phyloP scores from a whole-genome alignment of 352 stramenopile species.

The Phytophthora cryptogea region DNA sequence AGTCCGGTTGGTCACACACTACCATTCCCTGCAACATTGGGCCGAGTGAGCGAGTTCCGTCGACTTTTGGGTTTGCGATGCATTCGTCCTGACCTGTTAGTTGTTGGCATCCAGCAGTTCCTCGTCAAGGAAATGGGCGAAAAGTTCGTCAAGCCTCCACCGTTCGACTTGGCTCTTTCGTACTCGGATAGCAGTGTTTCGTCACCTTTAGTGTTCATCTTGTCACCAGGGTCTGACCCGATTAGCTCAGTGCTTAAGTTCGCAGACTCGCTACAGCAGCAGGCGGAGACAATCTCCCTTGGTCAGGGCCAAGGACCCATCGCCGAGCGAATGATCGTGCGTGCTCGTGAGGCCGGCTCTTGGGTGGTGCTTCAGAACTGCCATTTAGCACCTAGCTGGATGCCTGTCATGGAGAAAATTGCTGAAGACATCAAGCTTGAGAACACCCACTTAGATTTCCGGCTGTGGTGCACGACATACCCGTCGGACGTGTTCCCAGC shows the following conservation, averaged over 20 bases:
- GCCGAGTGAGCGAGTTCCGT: slow-evolving; percentile 68
- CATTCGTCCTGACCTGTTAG: slow-evolving; percentile 85
- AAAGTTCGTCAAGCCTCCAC: slow-evolving; percentile 90
- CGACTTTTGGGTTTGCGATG: slow-evolving; percentile 79
- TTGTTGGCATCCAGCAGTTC: slow-evolving; percentile 91
- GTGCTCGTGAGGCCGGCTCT: slow-evolving; percentile 76
- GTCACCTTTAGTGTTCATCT: slow-evolving; percentile 92
- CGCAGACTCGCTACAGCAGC: slow-evolving; percentile 71
- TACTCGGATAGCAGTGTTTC: slow-evolving; percentile 88
- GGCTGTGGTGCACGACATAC: slow-evolving; percentile 95
- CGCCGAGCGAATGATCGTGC: slow-evolving; percentile 88
- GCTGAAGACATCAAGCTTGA: slow-evolving; percentile 83
- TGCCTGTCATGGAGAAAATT: slow-evolving; percentile 94
- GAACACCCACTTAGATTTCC: slow-evolving; percentile 88
- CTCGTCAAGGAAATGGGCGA: slow-evolving; percentile 91
- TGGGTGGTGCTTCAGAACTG: slow-evolving; percentile 94
- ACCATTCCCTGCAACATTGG: slow-evolving; percentile 74
- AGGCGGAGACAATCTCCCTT: slow-evolving; percentile 91
- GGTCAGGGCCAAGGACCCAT: slow-evolving; percentile 93
- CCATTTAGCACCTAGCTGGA: slow-evolving; percentile 92
- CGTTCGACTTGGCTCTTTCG: slow-evolving; percentile 89
- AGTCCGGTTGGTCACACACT: slow-evolving; percentile 75
- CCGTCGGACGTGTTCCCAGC: slow-evolving; percentile 93
- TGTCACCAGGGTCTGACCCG: slow-evolving; percentile 91
- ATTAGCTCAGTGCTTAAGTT: slow-evolving; percentile 92